Conservation (phyloP, 768 basidiomycete genomes). For the Leccinum arenicola region DNA sequence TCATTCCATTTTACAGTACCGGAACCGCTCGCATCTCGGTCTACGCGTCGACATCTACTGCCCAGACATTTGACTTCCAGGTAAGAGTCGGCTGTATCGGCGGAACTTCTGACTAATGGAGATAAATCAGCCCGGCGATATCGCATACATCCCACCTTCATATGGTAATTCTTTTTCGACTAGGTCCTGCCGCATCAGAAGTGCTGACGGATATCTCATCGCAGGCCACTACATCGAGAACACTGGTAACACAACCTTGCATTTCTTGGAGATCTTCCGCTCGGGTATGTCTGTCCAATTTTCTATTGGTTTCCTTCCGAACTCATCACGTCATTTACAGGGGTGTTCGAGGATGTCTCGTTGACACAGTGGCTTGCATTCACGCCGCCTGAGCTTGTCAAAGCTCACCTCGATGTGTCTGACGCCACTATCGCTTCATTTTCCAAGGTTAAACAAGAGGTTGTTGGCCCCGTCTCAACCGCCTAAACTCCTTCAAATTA, state of each 20-base stretch:
- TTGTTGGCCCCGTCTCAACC: slow-evolving; percentile 36
- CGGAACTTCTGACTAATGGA: neutral
- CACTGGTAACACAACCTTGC: slow-evolving; percentile 55
- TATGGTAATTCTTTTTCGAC: slow-evolving; percentile 15
- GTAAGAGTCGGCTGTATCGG: slow-evolving; percentile 10
- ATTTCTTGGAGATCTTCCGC: slow-evolving; percentile 62
- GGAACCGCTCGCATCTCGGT: slow-evolving; percentile 42
- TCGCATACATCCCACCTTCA: slow-evolving; percentile 25
- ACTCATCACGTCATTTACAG: slow-evolving; percentile 21
- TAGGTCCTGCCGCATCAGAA: neutral
- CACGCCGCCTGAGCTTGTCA: slow-evolving; percentile 55
- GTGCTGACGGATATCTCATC: neutral
- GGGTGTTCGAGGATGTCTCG: slow-evolving; percentile 53
- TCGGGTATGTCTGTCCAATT: slow-evolving; percentile 34
- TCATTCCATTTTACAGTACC: slow-evolving; percentile 22
- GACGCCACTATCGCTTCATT: slow-evolving; percentile 48
- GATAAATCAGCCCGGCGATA: slow-evolving; percentile 30
- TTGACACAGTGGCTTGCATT: slow-evolving; percentile 62
- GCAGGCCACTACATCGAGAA: slow-evolving; percentile 71
- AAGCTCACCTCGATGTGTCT: slow-evolving; percentile 56
- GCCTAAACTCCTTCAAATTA: neutral
- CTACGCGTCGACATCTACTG: slow-evolving; percentile 39
- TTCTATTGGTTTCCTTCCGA: no score
- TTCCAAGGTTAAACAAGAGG: slow-evolving; percentile 47
- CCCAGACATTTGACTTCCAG: slow-evolving; percentile 46